These are phyloP conservation scores for Sicyos baderoa DNA, from an alignment of 306 rosid genomes.

Conservation along the genomic window DNA sequence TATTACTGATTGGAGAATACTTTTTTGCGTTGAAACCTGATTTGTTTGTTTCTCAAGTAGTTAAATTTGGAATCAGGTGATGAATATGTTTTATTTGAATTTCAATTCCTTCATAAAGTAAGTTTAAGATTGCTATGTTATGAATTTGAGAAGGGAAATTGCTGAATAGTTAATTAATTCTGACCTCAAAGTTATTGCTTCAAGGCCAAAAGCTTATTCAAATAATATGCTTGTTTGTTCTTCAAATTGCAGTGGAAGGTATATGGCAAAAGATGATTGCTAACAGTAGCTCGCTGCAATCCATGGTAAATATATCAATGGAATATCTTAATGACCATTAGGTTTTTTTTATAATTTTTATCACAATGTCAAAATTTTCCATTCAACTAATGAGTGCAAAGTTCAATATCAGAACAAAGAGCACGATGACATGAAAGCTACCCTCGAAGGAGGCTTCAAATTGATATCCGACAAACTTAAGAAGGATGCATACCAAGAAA, in stretches of 20 bases:
- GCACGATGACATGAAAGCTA: conserved; percentile 67
- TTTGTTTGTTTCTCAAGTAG: conserved; percentile 4
- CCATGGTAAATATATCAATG: conserved; percentile 43
- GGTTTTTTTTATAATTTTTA: conserved; percentile 12
- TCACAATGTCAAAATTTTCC: not conserved
- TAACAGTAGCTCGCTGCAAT: conserved; percentile 59
- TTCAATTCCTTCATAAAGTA: not conserved
- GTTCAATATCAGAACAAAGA: conserved; percentile 53
- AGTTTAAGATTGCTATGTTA: not conserved
- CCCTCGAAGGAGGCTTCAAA: conserved; percentile 57
- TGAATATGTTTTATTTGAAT: not conserved
- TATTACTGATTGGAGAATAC: not conserved
- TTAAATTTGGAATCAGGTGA: conserved; percentile 10
- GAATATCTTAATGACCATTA: conserved; percentile 19
- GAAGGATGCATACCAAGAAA: conserved; percentile 40
- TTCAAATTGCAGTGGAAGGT: conserved; percentile 49
- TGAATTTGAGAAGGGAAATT: not conserved
- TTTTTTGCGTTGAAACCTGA: not conserved
- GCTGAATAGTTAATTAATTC: not conserved
- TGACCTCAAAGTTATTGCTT: not conserved
- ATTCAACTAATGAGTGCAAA: not conserved
- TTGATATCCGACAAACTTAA: conserved; percentile 49
- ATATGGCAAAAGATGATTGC: conserved; percentile 61
- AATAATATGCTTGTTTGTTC: not conserved
- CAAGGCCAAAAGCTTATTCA: not conserved